These are phyloP conservation scores for Nectriaceae sp. DNA, from an alignment of 2,329 filamentous ascomycete genomes.

Conservation along the genomic window DNA sequence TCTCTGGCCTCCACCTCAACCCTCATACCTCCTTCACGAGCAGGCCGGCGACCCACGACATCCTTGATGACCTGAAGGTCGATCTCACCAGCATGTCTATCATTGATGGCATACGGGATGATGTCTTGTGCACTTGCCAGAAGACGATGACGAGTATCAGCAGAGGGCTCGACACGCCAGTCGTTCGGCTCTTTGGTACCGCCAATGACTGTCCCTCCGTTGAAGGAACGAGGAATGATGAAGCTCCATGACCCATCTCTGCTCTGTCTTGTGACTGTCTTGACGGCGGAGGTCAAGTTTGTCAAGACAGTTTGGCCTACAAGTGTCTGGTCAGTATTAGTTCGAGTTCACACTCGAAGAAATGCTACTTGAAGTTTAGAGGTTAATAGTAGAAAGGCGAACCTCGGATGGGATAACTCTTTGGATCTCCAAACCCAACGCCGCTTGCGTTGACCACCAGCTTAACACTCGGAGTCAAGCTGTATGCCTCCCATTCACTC, in stretches of 20 bases:
- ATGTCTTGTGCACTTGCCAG: slow-evolving; percentile 14
- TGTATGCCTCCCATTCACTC: slow-evolving; percentile 36
- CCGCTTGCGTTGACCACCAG: slow-evolving; percentile 37
- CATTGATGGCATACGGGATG: slow-evolving; percentile 12
- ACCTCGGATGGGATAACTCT: slow-evolving; percentile 38
- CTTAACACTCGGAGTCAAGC: slow-evolving; percentile 20
- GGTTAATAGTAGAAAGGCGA: background rate
- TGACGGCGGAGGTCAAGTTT: slow-evolving; percentile 34
- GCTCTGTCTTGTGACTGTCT: slow-evolving; percentile 60
- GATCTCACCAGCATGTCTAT: background rate
- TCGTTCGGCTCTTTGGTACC: slow-evolving; percentile 64
- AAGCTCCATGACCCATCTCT: slow-evolving; percentile 65
- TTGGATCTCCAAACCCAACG: slow-evolving; percentile 33
- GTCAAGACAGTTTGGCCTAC: slow-evolving; percentile 40
- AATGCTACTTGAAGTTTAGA: background rate
- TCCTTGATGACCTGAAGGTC: slow-evolving; percentile 46
- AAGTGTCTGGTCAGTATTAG: slow-evolving; percentile 7
- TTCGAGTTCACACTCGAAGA: fast-evolving
- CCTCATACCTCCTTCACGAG: slow-evolving; percentile 49
- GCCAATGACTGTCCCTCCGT: slow-evolving; percentile 66
- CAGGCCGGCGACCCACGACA: slow-evolving; percentile 48
- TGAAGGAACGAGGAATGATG: slow-evolving; percentile 60
- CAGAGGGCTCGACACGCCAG: slow-evolving; percentile 52
- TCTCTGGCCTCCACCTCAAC: slow-evolving; percentile 27
- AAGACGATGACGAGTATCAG: slow-evolving; percentile 43